Evolutionary conservation across 495 filamentous ascomycete genomes (phyloP), one percentile per base, ranked within the genome.

Genomic region (Talaromyces nanjingensis): DNA sequence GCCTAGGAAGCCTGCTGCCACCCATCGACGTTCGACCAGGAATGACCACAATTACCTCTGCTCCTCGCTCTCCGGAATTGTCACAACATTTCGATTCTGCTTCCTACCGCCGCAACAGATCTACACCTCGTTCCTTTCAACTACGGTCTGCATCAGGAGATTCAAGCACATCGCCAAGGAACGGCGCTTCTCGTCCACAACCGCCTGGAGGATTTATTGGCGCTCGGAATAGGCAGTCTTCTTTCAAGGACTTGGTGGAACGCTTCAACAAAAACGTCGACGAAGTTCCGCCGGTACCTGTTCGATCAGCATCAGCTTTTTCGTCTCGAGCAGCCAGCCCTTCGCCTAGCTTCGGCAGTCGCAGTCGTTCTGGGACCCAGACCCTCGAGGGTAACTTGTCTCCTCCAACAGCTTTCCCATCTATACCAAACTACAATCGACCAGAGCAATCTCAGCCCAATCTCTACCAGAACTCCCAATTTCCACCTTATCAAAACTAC

Each of bases 211-310:
- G 70, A 9, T 62, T 74, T 11, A 69, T 68, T 14, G 64, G 69
- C 20, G 63, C 68, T 34, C 73, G 75, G 49, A 64, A 75, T 29
- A 72, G 78, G 60, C 77, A 84, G 66, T 73, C 83, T 5, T 81
- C 82, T 12, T 85, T 87, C 70, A 84, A 83, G 73, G 81, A 87
- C 52, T 79, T 88, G 22, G 77, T 87, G 53, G 82, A 84, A 70
- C 82, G 78, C 33, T 87, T 88, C 72, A 84, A 88, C 68, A 81
- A 83, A 55, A 81, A 73, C 55, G 70, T 75, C 29, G 83, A 86
- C 68, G 76, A 83, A 61, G 72, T 84, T 42, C 75, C 83, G 12
- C 84, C 84, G 11, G 55, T 81, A 6, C 81, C 80, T 4, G 68
- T 71, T 14, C 66, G 69, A 33, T 71, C 74, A 22, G 66, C 65